Evolutionary conservation across 2,329 filamentous ascomycete genomes (phyloP).

Genomic region (Tympanopsis confertula): DNA sequence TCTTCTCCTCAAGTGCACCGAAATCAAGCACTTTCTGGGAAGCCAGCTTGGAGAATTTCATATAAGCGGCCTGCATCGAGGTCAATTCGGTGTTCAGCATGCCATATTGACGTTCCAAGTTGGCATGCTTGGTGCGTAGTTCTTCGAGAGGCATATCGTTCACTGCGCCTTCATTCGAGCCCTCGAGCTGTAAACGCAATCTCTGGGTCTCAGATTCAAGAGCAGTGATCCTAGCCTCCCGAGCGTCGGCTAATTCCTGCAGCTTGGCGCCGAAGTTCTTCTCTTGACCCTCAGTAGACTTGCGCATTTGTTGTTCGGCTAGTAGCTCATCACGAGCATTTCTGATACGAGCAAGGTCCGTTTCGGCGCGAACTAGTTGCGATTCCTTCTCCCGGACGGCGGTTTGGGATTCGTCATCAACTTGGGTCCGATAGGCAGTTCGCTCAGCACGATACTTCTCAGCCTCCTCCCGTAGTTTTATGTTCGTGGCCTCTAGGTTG

Average conservation of each 20-base stretch:
- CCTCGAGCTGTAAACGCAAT: conserved; percentile 37
- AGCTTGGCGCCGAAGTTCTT: conserved; percentile 37
- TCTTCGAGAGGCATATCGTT: conserved; percentile 39
- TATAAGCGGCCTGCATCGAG: conserved; percentile 55
- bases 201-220: conserved; percentile 53
- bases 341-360: conserved; percentile 51
- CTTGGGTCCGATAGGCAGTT: conserved; percentile 44
- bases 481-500: conserved; percentile 54
- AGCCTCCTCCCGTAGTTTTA: conserved; percentile 49
- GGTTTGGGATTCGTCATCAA: conserved; percentile 46
- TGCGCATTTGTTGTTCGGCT: conserved; percentile 46
- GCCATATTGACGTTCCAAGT: conserved; percentile 44
- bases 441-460: conserved; percentile 52
- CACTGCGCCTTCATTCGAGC: conserved; percentile 14
- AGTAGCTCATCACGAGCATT: conserved; percentile 49
- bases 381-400: conserved; percentile 45
- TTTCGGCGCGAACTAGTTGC: conserved; percentile 45
- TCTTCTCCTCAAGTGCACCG: conserved; percentile 43
- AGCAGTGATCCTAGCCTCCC: conserved; percentile 45
- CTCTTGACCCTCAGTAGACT: conserved; percentile 42
- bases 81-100: conserved; percentile 51
- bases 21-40: conserved; percentile 48
- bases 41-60: conserved; percentile 49
- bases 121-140: conserved; percentile 40
- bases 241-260: conserved; percentile 45